Evolutionary conservation across 257 asterid genomes (phyloP), one percentile per base, ranked within the genome.

Genomic region (Solanum lignicaule): DNA sequence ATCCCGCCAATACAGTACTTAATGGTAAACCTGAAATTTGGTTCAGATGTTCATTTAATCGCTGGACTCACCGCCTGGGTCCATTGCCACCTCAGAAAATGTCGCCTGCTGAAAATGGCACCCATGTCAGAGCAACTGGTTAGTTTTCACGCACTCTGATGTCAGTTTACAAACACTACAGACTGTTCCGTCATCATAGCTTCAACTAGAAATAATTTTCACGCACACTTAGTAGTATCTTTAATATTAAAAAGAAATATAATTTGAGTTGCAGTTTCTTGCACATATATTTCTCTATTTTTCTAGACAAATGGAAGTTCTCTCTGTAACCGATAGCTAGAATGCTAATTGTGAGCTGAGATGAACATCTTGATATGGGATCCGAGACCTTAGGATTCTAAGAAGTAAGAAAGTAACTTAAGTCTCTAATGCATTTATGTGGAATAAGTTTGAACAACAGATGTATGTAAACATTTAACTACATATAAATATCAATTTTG

Each of bases 41-140:
- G 99, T 91, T 97, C 91, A 96, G 98, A 93, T 96, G 96, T 91
- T 96, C 99, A 86, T 97, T 97, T 91, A 97, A 97, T 83, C 98
- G 95, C 62, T 97, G 99, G 99, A 95, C 99, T 23, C 98, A 97
- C 93, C 94, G 92, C 21, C 52, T 92, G 91, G 98, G 99, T 83
- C 95, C 92, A n/a, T 89, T 96, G 92, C 95, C 95, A 32, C 98
- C 99, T 87, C 98, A 94, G 85, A 96, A 92, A 91, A 94, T 97
- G 99, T 86, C 90, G 91, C 96, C 95, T 88, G 90, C 91, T 62
- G 94, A 92, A 88, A 93, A 92, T 86, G 94, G 96, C 79, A 92
- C 95, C 66, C 97, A 93, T 91, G 94, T 95, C 79, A 92, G 93
- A 92, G 94, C 97, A 90, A 92, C 93, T 83, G 97, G 99, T 96